phyloP scores from a whole-genome alignment of 441 rosid genomes.

The Brassica hybrid region DNA sequence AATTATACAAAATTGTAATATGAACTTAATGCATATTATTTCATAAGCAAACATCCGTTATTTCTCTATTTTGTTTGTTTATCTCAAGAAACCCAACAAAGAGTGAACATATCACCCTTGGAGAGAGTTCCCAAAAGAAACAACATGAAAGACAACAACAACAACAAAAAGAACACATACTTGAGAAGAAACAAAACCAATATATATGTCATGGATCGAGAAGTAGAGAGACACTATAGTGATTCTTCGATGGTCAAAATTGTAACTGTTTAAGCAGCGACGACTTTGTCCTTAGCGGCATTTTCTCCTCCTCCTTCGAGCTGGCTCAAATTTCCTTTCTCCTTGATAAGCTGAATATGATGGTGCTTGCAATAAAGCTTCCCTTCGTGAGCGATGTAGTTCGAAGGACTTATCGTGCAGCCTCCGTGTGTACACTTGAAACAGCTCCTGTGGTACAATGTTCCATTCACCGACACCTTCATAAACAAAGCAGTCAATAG shows the following conservation, averaged over 20 bases:
- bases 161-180: slow-evolving; percentile 4
- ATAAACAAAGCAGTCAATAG: neutral
- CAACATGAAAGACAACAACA: slow-evolving; percentile 7
- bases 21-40: slow-evolving; percentile 9
- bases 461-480: slow-evolving; percentile 95
- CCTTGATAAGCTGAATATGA: slow-evolving; percentile 91
- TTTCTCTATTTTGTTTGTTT: slow-evolving; percentile 29
- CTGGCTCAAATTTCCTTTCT: slow-evolving; percentile 96
- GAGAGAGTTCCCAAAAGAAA: slow-evolving; percentile 21
- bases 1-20: too few relatives aligned
- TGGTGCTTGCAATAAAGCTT: slow-evolving; percentile 96
- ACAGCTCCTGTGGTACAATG: slow-evolving; percentile 91
- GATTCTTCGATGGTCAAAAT: slow-evolving; percentile 32
- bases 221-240: neutral
- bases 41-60: slow-evolving; percentile 30
- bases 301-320: slow-evolving; percentile 78
- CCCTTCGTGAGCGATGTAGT: slow-evolving; percentile 93
- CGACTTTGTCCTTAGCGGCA: slow-evolving; percentile 42
- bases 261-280: slow-evolving; percentile 25
- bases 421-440: slow-evolving; percentile 99
- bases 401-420: slow-evolving; percentile 88
- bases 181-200: slow-evolving; percentile 34
- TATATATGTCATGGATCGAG: slow-evolving; percentile 13
- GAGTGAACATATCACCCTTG: slow-evolving; percentile 39
- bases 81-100: slow-evolving; percentile 37